phyloP scores from a whole-genome alignment of 257 asterid species.

The Linaria vulgaris region DNA sequence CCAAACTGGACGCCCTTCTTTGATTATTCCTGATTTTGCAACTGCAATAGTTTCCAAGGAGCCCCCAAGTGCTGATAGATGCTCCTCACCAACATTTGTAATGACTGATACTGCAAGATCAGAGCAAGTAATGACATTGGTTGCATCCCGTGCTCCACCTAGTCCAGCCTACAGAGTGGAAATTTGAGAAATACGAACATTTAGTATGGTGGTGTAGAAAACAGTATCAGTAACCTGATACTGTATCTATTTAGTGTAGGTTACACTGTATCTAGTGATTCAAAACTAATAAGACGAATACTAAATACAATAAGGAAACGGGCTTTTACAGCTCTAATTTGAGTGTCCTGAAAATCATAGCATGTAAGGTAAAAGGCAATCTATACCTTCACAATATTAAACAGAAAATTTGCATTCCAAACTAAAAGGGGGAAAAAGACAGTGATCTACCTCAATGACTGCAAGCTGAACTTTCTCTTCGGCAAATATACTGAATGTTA shows the following conservation, averaged over 20 bases:
- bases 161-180: constrained; percentile 58
- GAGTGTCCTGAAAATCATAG: constrained; percentile 13
- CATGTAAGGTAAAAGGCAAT: neutral
- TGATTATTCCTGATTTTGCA: constrained; percentile 93
- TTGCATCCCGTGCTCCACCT: constrained; percentile 98
- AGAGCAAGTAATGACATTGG: constrained; percentile 70
- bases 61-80: constrained; percentile 94
- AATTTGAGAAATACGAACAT: constrained; percentile 12
- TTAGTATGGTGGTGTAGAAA: neutral
- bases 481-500: constrained; percentile 85
- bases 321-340: neutral
- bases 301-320: neutral
- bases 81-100: constrained; percentile 91
- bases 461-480: constrained; percentile 81
- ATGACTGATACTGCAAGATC: constrained; percentile 72
- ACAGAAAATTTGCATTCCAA: neutral
- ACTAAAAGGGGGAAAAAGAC: constrained; percentile 17
- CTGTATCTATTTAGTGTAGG: neutral
- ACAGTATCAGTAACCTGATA: neutral
- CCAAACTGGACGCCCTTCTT: constrained; percentile 91
- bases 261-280: constrained; percentile 6
- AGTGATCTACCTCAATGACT: constrained; percentile 71
- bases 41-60: constrained; percentile 86
- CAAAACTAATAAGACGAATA: neutral
- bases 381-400: neutral